These are phyloP conservation scores for Backusella tuberculispora DNA, from an alignment of 192 early-diverging fungal species.

Conservation along the genomic window DNA sequence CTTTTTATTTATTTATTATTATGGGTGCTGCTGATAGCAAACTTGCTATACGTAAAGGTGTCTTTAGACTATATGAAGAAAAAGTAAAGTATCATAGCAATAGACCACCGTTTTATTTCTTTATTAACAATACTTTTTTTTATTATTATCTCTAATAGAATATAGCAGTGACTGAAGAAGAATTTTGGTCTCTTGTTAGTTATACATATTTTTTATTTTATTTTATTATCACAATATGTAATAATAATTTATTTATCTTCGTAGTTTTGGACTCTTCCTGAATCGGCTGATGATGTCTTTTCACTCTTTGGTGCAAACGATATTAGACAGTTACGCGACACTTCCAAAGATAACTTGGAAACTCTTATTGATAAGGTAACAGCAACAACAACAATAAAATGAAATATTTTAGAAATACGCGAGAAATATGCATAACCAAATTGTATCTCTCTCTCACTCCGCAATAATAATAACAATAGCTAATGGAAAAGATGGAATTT, in stretches of 20 bases:
- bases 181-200: slow-evolving; percentile 54
- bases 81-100: too few species aligned
- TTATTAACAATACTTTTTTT: background rate
- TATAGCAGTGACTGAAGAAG: slow-evolving; percentile 39
- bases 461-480: slow-evolving; percentile 26
- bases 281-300: slow-evolving; percentile 82
- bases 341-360: slow-evolving; percentile 75
- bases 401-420: background rate
- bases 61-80: slow-evolving; percentile 82
- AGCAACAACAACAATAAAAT: too few species aligned
- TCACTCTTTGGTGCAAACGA: slow-evolving; percentile 84
- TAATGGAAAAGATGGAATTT: slow-evolving; percentile 55
- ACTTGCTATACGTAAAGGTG: slow-evolving; percentile 83
- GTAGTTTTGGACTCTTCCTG: slow-evolving; percentile 78
- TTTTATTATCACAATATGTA: background rate
- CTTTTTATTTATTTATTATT: background rate
- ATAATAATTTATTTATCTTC: background rate
- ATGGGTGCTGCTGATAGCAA: slow-evolving; percentile 92
- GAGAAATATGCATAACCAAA: background rate
- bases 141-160: slow-evolving; percentile 31
- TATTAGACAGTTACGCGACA: slow-evolving; percentile 77
- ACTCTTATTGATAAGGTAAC: slow-evolving; percentile 76
- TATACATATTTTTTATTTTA: background rate
- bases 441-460: background rate
- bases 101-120: too few species aligned